Base-by-base conservation (phyloP, 2,329 filamentous ascomycete genomes). In the Pestalotiopsis sp. region DNA sequence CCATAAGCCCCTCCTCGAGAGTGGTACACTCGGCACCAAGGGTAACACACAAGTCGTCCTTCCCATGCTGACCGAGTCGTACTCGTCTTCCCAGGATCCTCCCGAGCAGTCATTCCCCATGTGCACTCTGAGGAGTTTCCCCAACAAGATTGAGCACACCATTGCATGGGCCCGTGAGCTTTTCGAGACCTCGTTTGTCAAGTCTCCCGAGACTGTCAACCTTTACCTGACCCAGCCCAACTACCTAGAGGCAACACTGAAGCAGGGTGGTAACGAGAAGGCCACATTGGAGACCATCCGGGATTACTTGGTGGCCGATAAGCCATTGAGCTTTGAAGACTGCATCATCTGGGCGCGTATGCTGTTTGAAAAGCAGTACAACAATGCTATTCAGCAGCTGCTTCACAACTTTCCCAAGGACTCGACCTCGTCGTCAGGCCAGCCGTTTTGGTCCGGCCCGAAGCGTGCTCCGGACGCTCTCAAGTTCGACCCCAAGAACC, bases 41-140 rank as follows among this genome's bases (percentile, higher is more conserved):
- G 96, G 96, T 77, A 99, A 99, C 83, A 97, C 94, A 6, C 96
- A 99, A 78, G 96, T 99, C 69, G 91, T 99, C 63, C 87, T 99
- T 68, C 97, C 96, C 12, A 89, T 90, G 74, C 84, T 98, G 72
- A 98, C 96, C 0, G 97, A 99, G 81, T 98, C 96, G 1, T 99
- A 99, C 84, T 98, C 96, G 0, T 94, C 91, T 76, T 98, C 96
- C 23, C 95, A 98, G 79, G 97, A 99, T 79, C 96, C 96, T 1
- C 96, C 96, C 0, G 97, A 99, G 86, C 94, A 98, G 84, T 97
- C 96, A 1, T 98, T 99, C 87, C 96, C 96, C 0, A 98, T 98
- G 95, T 99, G 96, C 81, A 98, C 96, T 4, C 87, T 99, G 71
- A 90, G 93, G 78, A 98, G 95, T 81, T 99, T 99, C 86, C 96